These are phyloP conservation scores for Urtica urens DNA, from an alignment of 306 rosid species.

Conservation along the genomic window DNA sequence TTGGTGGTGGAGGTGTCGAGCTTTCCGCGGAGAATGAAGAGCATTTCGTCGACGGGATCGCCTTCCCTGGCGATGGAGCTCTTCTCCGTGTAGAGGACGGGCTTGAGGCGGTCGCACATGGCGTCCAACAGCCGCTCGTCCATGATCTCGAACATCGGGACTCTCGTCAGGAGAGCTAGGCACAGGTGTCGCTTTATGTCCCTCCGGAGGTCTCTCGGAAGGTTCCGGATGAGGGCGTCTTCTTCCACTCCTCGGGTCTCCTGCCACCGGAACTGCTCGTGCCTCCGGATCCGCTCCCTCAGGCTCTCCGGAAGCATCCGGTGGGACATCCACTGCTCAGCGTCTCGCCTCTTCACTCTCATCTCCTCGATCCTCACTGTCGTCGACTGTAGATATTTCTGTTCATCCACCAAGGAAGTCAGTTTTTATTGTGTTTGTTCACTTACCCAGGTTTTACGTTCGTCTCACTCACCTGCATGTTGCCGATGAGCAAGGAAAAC, in stretches of 20 bases:
- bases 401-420: constrained; percentile 13
- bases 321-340: constrained; percentile 91
- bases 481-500: constrained; percentile 70
- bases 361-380: constrained; percentile 79
- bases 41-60: constrained; percentile 87
- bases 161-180: constrained; percentile 54
- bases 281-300: constrained; percentile 59
- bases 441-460: background rate
- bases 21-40: constrained; percentile 69
- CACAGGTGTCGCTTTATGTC: constrained; percentile 88
- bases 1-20: constrained; percentile 45
- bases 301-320: constrained; percentile 64
- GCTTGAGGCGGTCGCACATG: constrained; percentile 62
- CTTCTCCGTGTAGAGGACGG: constrained; percentile 52
- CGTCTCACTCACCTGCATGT: constrained; percentile 58
- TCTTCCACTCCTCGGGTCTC: constrained; percentile 84
- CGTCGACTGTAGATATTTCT: constrained; percentile 81
- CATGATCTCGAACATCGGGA: constrained; percentile 60
- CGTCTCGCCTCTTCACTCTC: constrained; percentile 64
- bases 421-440: background rate
- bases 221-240: constrained; percentile 49
- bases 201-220: constrained; percentile 81
- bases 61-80: constrained; percentile 67
- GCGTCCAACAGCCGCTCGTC: constrained; percentile 63
- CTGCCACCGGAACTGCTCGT: constrained; percentile 87